Evolutionary conservation across 2,329 filamentous ascomycete genomes (phyloP).

Genomic region (Elsinoe perseae): DNA sequence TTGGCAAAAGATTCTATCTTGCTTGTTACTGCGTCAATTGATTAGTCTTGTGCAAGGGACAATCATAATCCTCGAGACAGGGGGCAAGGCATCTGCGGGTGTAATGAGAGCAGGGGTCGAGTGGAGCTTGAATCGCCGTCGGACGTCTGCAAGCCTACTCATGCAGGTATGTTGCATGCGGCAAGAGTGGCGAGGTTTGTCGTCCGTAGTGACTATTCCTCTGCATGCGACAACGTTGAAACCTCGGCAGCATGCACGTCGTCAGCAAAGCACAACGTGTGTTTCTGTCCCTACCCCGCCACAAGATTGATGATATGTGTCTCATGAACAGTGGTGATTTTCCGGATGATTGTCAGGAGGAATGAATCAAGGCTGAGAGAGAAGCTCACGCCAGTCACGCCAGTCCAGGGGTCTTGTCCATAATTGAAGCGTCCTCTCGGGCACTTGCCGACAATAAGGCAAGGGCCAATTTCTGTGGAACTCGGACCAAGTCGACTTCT

Average conservation of each 20-base stretch:
- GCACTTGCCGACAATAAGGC: not conserved
- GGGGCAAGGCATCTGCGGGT: not conserved
- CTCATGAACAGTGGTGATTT: not conserved
- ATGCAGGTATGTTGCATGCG: not conserved
- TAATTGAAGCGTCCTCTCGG: not conserved
- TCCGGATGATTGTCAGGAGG: conserved; percentile 7
- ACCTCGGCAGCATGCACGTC: not conserved
- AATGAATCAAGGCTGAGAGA: not conserved
- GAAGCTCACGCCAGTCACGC: not conserved
- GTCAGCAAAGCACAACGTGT: not conserved
- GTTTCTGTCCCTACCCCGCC: not conserved
- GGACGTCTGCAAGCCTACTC: not conserved
- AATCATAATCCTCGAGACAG: not conserved
- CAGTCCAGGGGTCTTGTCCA: conserved; percentile 5
- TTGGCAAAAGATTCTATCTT: not conserved
- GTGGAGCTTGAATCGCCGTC: not conserved
- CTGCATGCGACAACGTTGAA: not conserved
- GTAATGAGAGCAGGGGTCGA: conserved; percentile 4
- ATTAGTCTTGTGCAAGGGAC: not conserved
- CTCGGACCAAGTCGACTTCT: conserved; percentile 1
- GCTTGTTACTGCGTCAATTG: not conserved
- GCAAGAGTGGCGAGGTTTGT: not conserved
- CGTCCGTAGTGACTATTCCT: not conserved
- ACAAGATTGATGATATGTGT: not conserved
- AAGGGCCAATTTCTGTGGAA: conserved; percentile 5